Evolutionary conservation across 345 rosid genomes (phyloP).

Genomic region (Balakata baccata): DNA sequence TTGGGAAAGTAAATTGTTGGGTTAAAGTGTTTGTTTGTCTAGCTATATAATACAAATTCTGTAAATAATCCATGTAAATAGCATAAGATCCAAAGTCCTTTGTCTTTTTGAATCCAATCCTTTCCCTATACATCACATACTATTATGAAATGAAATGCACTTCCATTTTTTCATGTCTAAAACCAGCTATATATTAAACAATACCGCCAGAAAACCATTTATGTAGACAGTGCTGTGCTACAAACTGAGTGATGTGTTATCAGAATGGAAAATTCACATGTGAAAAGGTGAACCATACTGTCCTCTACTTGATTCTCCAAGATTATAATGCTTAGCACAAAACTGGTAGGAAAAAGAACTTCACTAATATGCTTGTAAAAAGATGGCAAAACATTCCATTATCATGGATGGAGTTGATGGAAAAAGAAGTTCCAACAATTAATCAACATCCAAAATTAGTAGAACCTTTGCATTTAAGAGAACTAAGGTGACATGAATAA

Average conservation of each 20-base stretch:
- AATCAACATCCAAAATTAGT: background rate
- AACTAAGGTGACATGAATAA: background rate
- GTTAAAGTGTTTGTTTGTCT: too few species aligned
- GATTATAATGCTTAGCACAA: background rate
- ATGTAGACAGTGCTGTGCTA: background rate
- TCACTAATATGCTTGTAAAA: background rate
- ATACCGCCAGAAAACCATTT: background rate
- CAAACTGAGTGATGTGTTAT: background rate
- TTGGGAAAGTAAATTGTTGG: too few species aligned
- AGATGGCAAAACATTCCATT: background rate
- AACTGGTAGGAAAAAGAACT: background rate
- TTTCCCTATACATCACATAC: background rate
- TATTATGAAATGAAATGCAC: background rate
- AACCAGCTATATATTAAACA: background rate
- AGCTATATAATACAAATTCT: too few species aligned
- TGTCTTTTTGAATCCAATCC: background rate
- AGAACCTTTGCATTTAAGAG: background rate
- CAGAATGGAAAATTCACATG: background rate
- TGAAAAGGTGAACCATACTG: constrained; percentile 1
- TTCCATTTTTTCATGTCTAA: background rate
- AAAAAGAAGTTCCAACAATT: background rate
- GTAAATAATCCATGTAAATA: background rate
- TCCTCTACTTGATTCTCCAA: background rate
- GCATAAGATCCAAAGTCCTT: background rate
- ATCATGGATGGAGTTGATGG: background rate